phyloP scores from a whole-genome alignment of 1,284 basidiomycete species.

The Sporisorium reilianum region DNA sequence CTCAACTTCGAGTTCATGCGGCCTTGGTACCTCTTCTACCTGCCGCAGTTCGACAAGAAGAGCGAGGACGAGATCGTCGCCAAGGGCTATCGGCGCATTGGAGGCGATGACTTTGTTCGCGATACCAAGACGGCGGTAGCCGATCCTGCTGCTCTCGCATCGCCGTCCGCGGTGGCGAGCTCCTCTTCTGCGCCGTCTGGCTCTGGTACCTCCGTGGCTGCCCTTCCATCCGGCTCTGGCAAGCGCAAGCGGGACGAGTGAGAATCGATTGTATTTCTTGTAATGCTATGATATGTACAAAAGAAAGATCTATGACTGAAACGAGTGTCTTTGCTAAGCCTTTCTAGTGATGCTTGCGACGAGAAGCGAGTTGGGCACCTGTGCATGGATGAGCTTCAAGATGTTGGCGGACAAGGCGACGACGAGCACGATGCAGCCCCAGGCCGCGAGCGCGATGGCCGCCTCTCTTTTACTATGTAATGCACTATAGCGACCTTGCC shows the following conservation, averaged over 20 bases:
- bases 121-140: no score
- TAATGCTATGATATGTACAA: no score
- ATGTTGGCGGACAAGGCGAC: slow-evolving; percentile 59
- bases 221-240: no score
- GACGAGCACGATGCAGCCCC: slow-evolving; percentile 56
- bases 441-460: slow-evolving; percentile 41
- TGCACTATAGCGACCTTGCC: no score
- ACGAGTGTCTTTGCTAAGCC: background rate
- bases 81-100: background rate
- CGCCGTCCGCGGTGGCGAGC: no score
- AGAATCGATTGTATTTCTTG: no score
- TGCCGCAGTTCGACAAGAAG: background rate
- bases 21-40: slow-evolving; percentile 2
- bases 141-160: no score
- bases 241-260: no score
- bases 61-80: background rate
- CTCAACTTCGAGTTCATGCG: slow-evolving; percentile 11
- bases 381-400: slow-evolving; percentile 51
- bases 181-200: no score
- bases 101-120: background rate
- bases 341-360: slow-evolving; percentile 15
- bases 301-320: no score
- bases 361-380: slow-evolving; percentile 38
- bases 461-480: no score
- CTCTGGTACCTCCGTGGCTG: no score